Evolutionary conservation across 2,329 filamentous ascomycete genomes (phyloP), one percentile per base, ranked within the genome.

Genomic region (Pezicula carpinea): DNA sequence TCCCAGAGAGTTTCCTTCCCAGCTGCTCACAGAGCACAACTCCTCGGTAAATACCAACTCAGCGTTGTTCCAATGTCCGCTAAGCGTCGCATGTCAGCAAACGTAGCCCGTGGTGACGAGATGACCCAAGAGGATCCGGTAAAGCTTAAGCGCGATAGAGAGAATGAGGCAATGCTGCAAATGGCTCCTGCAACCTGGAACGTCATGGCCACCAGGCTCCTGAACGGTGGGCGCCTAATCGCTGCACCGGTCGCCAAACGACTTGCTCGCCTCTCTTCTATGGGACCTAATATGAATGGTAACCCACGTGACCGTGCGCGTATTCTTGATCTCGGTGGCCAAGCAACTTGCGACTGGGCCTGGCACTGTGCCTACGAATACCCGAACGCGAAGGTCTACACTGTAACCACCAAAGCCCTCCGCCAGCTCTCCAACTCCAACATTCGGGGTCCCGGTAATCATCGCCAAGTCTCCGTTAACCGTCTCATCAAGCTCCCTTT

Each of bases 341-440:
- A 92, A 62, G 77, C 85, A 0, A 82, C 87, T 13, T 92, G 89
- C 63, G 90, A 95, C 66, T 99, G 93, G 93, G 92, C 88, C 18
- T 99, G 93, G 93, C 84, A 93, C 63, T 87, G 89, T 48, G 90
- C 93, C 1, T 76, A 87, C 41, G 85, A 92, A 64, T 93, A 91
- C 66, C 89, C 88, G 15, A 85, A 89, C 64, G 79, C 87, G 47
- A 90, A 89, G 64, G 81, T 96, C 45, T 95, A 91, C 70, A 96
- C 92, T 0, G 89, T 92, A 46, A 87, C 86, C 32, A 89, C 85
- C 53, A 86, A 87, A 66, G 69, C 82, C 7, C 76, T 85, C 54
- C 78, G 81, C 32, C 85, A 89, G 63, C 70, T 83, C 23, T 82
- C 83, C 59, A 87, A 87, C 65, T 80, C 78, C 50, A 87, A 87